phyloP scores from a whole-genome alignment of 192 early-diverging fungal genomes.

The Linnemannia exigua region DNA sequence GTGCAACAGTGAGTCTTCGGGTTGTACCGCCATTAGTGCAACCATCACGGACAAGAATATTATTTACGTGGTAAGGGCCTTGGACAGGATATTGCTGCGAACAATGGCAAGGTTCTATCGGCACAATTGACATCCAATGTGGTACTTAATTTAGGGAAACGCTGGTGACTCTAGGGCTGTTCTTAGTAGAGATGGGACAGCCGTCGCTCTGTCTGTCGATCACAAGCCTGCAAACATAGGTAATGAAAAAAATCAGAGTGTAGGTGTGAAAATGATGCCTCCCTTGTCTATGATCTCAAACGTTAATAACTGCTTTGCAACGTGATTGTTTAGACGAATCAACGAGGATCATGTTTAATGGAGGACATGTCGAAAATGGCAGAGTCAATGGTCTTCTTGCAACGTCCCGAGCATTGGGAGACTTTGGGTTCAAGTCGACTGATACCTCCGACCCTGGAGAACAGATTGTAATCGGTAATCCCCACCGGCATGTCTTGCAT shows the following conservation, averaged over 20 bases:
- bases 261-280: background rate
- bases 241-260: background rate
- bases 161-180: slow-evolving; percentile 97
- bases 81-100: background rate
- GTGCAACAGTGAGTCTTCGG: slow-evolving; percentile 87
- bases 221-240: slow-evolving; percentile 93
- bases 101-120: background rate
- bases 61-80: slow-evolving; percentile 74
- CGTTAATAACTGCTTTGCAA: background rate
- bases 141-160: slow-evolving; percentile 70
- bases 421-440: slow-evolving; percentile 99
- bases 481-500: background rate
- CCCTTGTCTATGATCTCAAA: background rate
- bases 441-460: slow-evolving; percentile 79
- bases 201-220: slow-evolving; percentile 86
- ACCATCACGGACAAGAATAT: slow-evolving; percentile 87
- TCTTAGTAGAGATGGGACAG: slow-evolving; percentile 81
- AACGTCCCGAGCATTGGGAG: slow-evolving; percentile 96
- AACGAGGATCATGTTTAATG: slow-evolving; percentile 86
- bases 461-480: slow-evolving; percentile 90
- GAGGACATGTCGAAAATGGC: slow-evolving; percentile 98
- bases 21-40: slow-evolving; percentile 94
- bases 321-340: slow-evolving; percentile 69
- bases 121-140: background rate
- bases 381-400: slow-evolving; percentile 99